Evolutionary conservation across 805 yeast genomes (phyloP).

Genomic region (Ogataea ganodermae): DNA sequence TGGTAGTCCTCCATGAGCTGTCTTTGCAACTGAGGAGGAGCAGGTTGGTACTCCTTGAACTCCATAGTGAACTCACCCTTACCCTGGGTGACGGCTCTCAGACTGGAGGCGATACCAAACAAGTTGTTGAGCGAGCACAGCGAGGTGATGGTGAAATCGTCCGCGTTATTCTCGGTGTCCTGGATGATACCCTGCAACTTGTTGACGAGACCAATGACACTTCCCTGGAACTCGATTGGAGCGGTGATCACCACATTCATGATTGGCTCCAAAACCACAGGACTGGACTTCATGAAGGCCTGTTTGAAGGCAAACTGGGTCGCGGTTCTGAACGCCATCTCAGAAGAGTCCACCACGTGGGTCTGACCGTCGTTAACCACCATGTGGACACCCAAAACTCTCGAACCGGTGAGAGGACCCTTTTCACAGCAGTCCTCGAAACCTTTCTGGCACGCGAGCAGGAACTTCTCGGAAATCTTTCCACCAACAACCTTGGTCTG

Average conservation of each 20-base stretch:
- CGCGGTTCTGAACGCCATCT: conserved; percentile 92
- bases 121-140: conserved; percentile 95
- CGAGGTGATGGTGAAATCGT: conserved; percentile 89
- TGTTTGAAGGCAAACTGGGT: conserved; percentile 89
- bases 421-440: conserved; percentile 92
- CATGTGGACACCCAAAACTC: conserved; percentile 91
- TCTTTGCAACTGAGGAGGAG: conserved; percentile 86
- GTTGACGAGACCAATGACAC: conserved; percentile 86
- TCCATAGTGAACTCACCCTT: conserved; percentile 97
- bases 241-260: conserved; percentile 93
- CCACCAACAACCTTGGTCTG: conserved; percentile 94
- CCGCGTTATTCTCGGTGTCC: conserved; percentile 92
- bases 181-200: conserved; percentile 88
- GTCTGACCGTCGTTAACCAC: conserved; percentile 95
- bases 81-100: conserved; percentile 98
- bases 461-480: conserved; percentile 91
- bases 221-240: conserved; percentile 95
- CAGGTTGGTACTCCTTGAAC: conserved; percentile 88
- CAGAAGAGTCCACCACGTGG: conserved; percentile 96
- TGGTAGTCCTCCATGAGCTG: conserved; percentile 84
- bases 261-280: conserved; percentile 92
- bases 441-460: conserved; percentile 92
- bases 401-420: conserved; percentile 96
- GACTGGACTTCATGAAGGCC: conserved; percentile 81
- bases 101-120: conserved; percentile 94